Evolutionary conservation across 2,329 filamentous ascomycete species (phyloP), one percentile per base, ranked within the genome.

Genomic region (Tolypocladium sp.): DNA sequence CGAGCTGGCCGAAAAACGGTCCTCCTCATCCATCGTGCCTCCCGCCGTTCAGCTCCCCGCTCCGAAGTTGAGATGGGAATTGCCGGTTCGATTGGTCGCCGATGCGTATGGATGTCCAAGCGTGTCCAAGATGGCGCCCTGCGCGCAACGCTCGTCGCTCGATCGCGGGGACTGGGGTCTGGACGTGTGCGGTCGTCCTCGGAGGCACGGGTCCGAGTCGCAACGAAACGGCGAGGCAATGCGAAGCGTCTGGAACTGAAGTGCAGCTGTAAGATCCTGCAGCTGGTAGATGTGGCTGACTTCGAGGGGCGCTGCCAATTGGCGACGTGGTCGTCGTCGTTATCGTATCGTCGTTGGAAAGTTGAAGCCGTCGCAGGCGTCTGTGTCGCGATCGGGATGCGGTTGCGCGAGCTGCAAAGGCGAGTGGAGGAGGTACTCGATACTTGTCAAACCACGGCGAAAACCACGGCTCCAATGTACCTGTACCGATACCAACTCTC

Each of bases 1-100:
- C 38, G 70, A 71, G 64, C 69, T 72, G 27, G 62, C 69, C 3
- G 68, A 70, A 55, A 65, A 70, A 30, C 67, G 68, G 56, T 73
- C 70, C 53, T 71, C 70, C 20, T 73, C 70, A 49, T 72, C 70
- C 70, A 72, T 72, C 42, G 30, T 46, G 17, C 30, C 44, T 25
- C 41, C 25, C 30, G 57, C 40, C 54, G 38, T 40, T 44, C 35
- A 27, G 30, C 4, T 35, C 37, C 33, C 17, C 30, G 49, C 49
- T 52, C 49, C 49, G 30, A 33, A 33, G 8, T 15, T 17, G 27
- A 20, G 9, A 12, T 51, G 8, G 15, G 12, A 20, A 15, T 33
- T 17, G 27, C 27, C 46, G 27, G 9, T 7, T 33, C 30, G n/a
- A n/a, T 35, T 30, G 12, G 22, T 6, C 8, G 10, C 8, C 2